A percentile compares a stretch with the other conserved stretches of the same genome.
Conservation (phyloP, 1,284 basidiomycete species). For the Ustilago tritici region DNA sequence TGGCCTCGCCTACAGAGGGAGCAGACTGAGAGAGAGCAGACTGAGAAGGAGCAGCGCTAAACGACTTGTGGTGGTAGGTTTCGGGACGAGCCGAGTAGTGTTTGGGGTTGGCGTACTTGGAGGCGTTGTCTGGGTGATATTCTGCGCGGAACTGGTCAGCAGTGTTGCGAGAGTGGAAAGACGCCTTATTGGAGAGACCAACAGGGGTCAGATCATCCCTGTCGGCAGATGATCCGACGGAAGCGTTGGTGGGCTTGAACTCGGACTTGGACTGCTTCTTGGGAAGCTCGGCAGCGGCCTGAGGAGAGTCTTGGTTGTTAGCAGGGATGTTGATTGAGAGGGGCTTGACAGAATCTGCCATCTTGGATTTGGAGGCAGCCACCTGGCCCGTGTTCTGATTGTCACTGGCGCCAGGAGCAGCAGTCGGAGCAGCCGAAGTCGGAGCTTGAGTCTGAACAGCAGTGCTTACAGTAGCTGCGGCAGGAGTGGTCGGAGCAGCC, state of each 20-base stretch:
- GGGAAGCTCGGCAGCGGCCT: slow-evolving; percentile 36
- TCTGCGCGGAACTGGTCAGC: slow-evolving; percentile 44
- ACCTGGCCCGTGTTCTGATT: slow-evolving; percentile 11
- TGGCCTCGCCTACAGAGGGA: slow-evolving; percentile 31
- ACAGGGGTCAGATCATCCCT: slow-evolving; percentile 40
- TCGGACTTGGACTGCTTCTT: slow-evolving; percentile 49
- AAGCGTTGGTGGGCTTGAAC: slow-evolving; percentile 13
- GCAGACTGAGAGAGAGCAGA: slow-evolving; percentile 20
- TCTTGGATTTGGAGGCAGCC: slow-evolving; percentile 13
- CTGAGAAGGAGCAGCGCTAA: slow-evolving; percentile 25
- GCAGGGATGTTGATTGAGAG: slow-evolving; percentile 49
- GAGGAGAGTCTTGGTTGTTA: slow-evolving; percentile 18
- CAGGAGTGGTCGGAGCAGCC: slow-evolving; percentile 15
- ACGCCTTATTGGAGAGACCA: slow-evolving; percentile 32
- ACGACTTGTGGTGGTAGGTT: slow-evolving; percentile 60
- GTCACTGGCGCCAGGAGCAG: slow-evolving; percentile 6
- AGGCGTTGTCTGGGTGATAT: slow-evolving; percentile 54
- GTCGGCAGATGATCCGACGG: slow-evolving; percentile 10
- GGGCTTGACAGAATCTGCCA: slow-evolving; percentile 29
- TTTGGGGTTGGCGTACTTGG: slow-evolving; percentile 58
- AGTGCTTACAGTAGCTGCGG: background rate
- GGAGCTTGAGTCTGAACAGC: slow-evolving; percentile 7
- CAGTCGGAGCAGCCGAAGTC: slow-evolving; percentile 14
- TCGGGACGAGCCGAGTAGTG: slow-evolving; percentile 63
- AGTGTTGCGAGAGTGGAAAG: slow-evolving; percentile 61